phyloP scores from a whole-genome alignment of 768 basidiomycete genomes.

The Phylloporus arenicola region DNA sequence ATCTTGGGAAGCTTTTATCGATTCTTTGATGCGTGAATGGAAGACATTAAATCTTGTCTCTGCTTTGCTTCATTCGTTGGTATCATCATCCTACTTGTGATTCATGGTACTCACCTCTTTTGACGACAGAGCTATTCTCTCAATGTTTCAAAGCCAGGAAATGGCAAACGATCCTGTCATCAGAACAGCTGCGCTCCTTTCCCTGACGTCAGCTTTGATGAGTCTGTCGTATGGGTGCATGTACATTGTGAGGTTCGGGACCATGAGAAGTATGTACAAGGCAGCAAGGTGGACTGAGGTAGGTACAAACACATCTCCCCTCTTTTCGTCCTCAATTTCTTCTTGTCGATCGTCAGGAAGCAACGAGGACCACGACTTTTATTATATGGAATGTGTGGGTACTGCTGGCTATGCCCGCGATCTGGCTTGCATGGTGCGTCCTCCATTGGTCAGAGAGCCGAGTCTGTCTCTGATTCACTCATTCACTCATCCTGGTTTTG shows the following conservation, averaged over 20 bases:
- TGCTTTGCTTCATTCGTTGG: slow-evolving; percentile 50
- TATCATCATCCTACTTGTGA: not conserved
- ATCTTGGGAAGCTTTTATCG: slow-evolving; percentile 69
- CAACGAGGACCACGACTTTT: slow-evolving; percentile 43
- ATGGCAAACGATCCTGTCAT: slow-evolving; percentile 58
- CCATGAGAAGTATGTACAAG: slow-evolving; percentile 67
- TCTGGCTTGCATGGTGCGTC: slow-evolving; percentile 65
- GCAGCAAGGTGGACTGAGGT: slow-evolving; percentile 74
- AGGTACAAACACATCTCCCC: not conserved
- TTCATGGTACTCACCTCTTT: not conserved
- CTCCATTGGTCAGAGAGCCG: not conserved
- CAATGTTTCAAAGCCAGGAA: slow-evolving; percentile 53
- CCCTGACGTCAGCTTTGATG: slow-evolving; percentile 61
- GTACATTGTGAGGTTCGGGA: slow-evolving; percentile 66
- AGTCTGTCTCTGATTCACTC: not conserved
- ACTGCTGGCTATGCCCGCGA: slow-evolving; percentile 56
- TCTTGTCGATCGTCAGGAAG: slow-evolving; percentile 40
- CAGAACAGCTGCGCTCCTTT: slow-evolving; percentile 57
- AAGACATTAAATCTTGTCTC: slow-evolving; percentile 74
- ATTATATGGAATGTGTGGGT: slow-evolving; percentile 68
- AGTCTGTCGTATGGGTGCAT: slow-evolving; percentile 69
- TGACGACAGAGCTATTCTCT: slow-evolving; percentile 53
- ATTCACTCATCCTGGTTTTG: not conserved
- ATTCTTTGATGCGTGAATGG: slow-evolving; percentile 67
- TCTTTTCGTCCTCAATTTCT: not conserved